Evolutionary conservation across 192 early-diverging fungal species (phyloP), one percentile per base, ranked within the genome.

Genomic region (Coemansia sp.): DNA sequence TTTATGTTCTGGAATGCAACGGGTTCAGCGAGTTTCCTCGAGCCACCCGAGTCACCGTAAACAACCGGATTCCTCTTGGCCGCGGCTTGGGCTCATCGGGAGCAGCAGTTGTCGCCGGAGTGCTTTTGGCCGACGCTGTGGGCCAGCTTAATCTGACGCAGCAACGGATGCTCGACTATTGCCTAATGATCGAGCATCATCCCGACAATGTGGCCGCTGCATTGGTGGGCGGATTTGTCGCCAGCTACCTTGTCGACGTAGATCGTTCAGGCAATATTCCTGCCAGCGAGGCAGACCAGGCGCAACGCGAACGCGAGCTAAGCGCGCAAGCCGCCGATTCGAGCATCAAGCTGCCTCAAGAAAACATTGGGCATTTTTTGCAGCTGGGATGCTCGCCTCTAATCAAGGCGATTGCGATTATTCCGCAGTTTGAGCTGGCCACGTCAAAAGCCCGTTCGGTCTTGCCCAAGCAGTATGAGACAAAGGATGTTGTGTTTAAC

Each of bases 141-240:
- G 89, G 88, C 40, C 56, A 79, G 11, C 81, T 98, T 37, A 56
- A 68, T 5, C 74, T 97, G 68, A 58, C 71, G 6, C 74, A 82
- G 39, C 85, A 92, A 56, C 82, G 90, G 36, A 81, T 98, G 80
- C 81, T 99, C 16, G 96, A 99, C 64, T 95, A 86, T 50, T 91
- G 87, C 56, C 63, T 94, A 58, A 84, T 90, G 80, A 88, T 97
- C 16, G 97, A 99, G 76, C 90, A 90, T 44, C 97, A 99, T 62
- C 97, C 97, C 2, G 97, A 99, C 55, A 99, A 99, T 72, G 91
- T 96, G 1, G 87, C 95, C 1, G 92, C 94, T 6, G 89, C 92
- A 12, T 73, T 99, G 18, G 82, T 96, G 30, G 97, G 97, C 52
- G 96, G 96, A 11, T 96, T 97, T 75, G 85, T 96, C 8, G 89